A percentile compares a stretch with the other conserved stretches of the same genome.
These are phyloP conservation scores for Trichoderma oligosporum DNA, from an alignment of 2,329 filamentous ascomycete species.

Conservation along the genomic window DNA sequence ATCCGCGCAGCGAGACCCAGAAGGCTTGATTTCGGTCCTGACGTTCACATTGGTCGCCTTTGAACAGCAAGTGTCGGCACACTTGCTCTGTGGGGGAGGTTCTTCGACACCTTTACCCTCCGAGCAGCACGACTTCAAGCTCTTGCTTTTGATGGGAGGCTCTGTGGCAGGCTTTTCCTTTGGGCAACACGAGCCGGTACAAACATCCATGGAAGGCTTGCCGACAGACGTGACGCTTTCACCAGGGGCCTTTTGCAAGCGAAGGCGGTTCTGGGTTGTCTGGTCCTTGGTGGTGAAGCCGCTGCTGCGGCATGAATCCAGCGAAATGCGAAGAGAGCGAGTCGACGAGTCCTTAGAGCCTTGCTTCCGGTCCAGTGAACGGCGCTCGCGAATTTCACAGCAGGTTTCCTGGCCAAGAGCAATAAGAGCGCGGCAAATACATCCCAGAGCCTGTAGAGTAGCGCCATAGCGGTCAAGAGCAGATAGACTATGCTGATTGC, in stretches of 20 bases:
- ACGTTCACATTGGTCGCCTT: neutral
- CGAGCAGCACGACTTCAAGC: neutral
- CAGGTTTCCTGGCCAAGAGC: constrained; percentile 51
- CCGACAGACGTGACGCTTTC: neutral
- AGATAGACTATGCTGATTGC: constrained; percentile 35
- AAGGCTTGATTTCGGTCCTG: neutral
- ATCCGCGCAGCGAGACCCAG: neutral
- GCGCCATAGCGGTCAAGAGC: constrained; percentile 40
- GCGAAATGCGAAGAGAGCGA: constrained; percentile 22
- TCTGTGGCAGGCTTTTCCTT: neutral
- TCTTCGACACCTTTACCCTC: neutral
- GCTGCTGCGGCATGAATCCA: constrained; percentile 29
- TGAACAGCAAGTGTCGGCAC: neutral
- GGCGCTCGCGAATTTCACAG: constrained; percentile 35
- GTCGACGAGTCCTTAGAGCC: constrained; percentile 25
- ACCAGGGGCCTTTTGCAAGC: constrained; percentile 13
- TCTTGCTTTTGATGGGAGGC: neutral
- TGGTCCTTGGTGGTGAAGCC: neutral
- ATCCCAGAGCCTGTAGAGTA: constrained; percentile 47
- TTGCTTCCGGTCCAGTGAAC: constrained; percentile 27
- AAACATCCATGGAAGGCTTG: neutral
- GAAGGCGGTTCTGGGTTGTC: constrained; percentile 13
- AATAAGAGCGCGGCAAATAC: constrained; percentile 51
- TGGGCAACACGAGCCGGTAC: constrained; percentile 21
- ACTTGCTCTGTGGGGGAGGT: neutral